phyloP scores from a whole-genome alignment of 1,284 basidiomycete species.

The Testicularia cyperi region DNA sequence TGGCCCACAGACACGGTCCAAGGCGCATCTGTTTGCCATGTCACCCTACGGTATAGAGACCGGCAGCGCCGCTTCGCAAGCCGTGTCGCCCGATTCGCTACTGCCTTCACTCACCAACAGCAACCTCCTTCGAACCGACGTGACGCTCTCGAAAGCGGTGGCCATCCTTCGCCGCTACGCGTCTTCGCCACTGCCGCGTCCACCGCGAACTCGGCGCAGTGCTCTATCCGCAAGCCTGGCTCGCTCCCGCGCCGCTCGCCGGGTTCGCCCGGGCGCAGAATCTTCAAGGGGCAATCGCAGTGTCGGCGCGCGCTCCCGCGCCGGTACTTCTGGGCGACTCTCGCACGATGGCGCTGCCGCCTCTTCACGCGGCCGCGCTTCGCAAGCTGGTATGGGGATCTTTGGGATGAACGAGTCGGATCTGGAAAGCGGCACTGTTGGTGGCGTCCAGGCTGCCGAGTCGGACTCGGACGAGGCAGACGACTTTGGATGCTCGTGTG shows the following conservation, averaged over 20 bases:
- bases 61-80: background rate
- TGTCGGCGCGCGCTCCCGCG: too few relatives aligned
- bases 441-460: conserved; percentile 33
- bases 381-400: conserved; percentile 29
- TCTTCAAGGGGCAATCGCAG: too few relatives aligned
- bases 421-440: conserved; percentile 39
- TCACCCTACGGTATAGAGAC: conserved; percentile 21
- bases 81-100: conserved; percentile 10
- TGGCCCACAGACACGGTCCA: conserved; percentile 38
- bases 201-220: conserved; percentile 11
- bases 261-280: too few relatives aligned
- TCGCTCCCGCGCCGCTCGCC: too few relatives aligned
- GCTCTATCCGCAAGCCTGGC: conserved; percentile 1
- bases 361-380: background rate
- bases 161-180: conserved; percentile 36
- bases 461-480: conserved; percentile 26
- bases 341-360: background rate
- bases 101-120: conserved; percentile 30
- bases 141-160: conserved; percentile 50
- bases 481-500: conserved; percentile 1
- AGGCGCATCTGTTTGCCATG: conserved; percentile 36
- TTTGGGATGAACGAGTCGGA: conserved; percentile 44
- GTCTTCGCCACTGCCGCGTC: conserved; percentile 17
- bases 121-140: conserved; percentile 44
- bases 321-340: too few relatives aligned